Evolutionary conservation across 306 rosid genomes (phyloP), one percentile per base, ranked within the genome.

Genomic region (Clitoria ternatea): DNA sequence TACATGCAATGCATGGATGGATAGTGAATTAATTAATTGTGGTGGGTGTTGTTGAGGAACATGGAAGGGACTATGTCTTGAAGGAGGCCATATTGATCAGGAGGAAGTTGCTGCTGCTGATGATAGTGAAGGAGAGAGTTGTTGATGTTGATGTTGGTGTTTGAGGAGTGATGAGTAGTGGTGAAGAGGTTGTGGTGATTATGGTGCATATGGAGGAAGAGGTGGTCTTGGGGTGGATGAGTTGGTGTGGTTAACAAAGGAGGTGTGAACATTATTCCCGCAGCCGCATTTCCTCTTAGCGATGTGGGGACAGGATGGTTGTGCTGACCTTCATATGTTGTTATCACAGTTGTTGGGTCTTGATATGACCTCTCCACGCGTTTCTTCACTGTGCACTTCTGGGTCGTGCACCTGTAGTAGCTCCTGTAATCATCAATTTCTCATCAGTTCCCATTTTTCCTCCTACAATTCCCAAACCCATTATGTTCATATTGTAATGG

Each of bases 281-380:
- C 69, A 1, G 89, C 94, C 49, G 84, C 82, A 60, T 80, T 86
- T 36, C 90, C 96, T 61, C 97, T 72, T 0, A 91, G 84, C 0
- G 96, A 83, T 11, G 96, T 85, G 57, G 97, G 97, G 67, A 90
- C 76, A 3, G 92, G 96, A 77, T 90, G 97, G 71, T 88, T 90
- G 85, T 90, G 97, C 64, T 86, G 92, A 61, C 96, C 95, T 80
- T 90, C 97, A 32, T 90, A 90, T 2, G 97, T 90, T 22, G 97
- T 90, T 44, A 90, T 86, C 76, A 90, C 97, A 13, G 75, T 85
- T 7, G 92, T 72, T 50, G 96, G 97, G 61, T 90, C 96, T 33
- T 83, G 70, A 56, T 26, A 90, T 29, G 90, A 90, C 75, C 97
- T 88, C 80, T 90, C 97, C 13, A 90, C 96, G 15, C 97, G 85